Conservation (phyloP, 192 early-diverging fungal species). For the Dissophora globulifera region DNA sequence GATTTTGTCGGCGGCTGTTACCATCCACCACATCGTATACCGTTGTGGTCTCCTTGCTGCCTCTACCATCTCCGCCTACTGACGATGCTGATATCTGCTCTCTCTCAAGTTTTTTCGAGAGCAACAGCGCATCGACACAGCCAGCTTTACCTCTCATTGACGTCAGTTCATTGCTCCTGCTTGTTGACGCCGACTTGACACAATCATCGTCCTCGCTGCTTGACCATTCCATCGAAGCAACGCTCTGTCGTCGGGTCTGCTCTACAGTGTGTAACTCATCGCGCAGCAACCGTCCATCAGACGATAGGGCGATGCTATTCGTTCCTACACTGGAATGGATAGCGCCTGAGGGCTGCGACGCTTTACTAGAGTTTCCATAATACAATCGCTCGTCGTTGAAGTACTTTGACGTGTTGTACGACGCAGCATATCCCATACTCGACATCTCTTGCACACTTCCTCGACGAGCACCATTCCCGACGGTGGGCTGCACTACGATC, state of each 20-base stretch:
- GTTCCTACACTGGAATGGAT: neutral
- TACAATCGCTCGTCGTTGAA: constrained; percentile 3
- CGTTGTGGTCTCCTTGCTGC: too few species aligned
- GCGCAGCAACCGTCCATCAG: constrained; percentile 4
- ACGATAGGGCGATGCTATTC: constrained; percentile 10
- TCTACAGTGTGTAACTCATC: neutral
- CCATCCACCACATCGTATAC: too few species aligned
- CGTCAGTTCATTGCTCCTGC: neutral
- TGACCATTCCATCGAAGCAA: constrained; percentile 11
- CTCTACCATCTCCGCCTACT: too few species aligned
- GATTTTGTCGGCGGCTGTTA: neutral
- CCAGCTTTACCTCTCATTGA: neutral
- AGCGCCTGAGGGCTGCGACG: neutral
- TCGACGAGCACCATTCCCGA: neutral
- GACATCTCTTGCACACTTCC: neutral
- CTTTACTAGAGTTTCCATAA: neutral
- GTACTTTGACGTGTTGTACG: neutral
- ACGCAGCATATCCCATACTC: neutral
- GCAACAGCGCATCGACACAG: neutral
- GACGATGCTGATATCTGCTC: too few species aligned
- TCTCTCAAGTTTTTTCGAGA: neutral
- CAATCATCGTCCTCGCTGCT: constrained; percentile 20
- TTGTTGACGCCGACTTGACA: neutral
- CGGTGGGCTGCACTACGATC: too few species aligned
- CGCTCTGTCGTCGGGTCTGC: neutral